A percentile compares a stretch with the other conserved stretches of the same genome.
Conservation (phyloP, 208 protist species). For the Acanthamoeba royreba region DNA sequence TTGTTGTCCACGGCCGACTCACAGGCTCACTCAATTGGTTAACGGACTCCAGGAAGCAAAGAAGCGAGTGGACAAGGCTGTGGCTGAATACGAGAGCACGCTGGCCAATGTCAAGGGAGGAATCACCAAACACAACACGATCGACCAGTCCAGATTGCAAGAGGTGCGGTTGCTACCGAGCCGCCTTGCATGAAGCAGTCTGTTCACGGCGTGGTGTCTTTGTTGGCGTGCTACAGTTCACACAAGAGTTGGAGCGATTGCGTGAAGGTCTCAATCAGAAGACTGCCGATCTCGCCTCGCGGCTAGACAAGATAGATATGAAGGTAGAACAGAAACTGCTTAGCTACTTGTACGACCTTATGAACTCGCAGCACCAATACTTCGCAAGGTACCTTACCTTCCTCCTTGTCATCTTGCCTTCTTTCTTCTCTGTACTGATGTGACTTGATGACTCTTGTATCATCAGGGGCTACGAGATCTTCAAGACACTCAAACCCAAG, state of each 20-base stretch:
- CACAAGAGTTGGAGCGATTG: background rate
- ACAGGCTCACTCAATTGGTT: background rate
- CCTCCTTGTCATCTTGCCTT: background rate
- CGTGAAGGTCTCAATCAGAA: background rate
- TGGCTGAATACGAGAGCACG: background rate
- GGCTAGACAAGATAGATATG: background rate
- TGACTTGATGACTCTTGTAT: background rate
- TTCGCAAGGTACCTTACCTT: background rate
- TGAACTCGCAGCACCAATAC: background rate
- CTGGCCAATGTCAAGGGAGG: background rate
- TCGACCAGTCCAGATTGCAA: background rate
- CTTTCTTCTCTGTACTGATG: background rate
- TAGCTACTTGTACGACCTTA: background rate
- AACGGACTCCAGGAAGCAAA: background rate
- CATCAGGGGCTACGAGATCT: background rate
- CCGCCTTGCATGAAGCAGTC: background rate
- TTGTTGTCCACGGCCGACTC: background rate
- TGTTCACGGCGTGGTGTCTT: background rate
- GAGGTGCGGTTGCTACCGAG: background rate
- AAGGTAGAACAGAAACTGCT: conserved; percentile 18
- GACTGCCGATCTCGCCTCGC: background rate
- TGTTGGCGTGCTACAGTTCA: background rate
- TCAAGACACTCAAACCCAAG: background rate
- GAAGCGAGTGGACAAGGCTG: background rate
- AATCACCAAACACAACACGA: background rate